A percentile compares a stretch with the other conserved stretches of the same genome.
phyloP scores from a whole-genome alignment of 805 yeast species.

The Blastobotrys attinorum region DNA sequence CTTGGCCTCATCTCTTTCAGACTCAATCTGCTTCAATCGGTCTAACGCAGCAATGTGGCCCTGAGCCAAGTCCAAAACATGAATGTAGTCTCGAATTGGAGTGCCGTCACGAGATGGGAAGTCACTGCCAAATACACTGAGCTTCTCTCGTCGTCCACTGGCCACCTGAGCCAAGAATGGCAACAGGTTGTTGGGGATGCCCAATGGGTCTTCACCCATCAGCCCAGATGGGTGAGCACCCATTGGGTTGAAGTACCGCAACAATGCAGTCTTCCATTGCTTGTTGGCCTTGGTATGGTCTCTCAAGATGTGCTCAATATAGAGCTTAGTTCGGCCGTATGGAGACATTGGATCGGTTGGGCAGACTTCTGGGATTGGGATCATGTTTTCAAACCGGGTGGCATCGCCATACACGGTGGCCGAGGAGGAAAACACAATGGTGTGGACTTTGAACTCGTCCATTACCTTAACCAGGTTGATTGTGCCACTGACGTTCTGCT shows the following conservation, averaged over 20 bases:
- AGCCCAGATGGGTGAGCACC: slow-evolving; percentile 81
- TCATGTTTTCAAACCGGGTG: slow-evolving; percentile 59
- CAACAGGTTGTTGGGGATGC: slow-evolving; percentile 66
- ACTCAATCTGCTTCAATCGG: slow-evolving; percentile 35
- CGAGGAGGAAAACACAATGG: slow-evolving; percentile 65
- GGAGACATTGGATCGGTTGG: slow-evolving; percentile 72
- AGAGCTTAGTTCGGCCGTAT: slow-evolving; percentile 63
- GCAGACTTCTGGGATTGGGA: slow-evolving; percentile 72
- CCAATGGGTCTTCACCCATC: slow-evolving; percentile 75
- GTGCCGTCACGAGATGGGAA: slow-evolving; percentile 70
- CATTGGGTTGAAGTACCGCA: slow-evolving; percentile 76
- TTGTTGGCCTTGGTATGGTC: slow-evolving; percentile 42
- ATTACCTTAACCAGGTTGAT: slow-evolving; percentile 48
- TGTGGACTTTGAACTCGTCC: slow-evolving; percentile 38
- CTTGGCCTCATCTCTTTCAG: slow-evolving; percentile 12
- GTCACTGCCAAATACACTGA: slow-evolving; percentile 65
- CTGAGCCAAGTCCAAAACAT: slow-evolving; percentile 69
- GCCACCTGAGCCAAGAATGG: slow-evolving; percentile 78
- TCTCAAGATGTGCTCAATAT: slow-evolving; percentile 53
- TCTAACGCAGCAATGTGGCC: slow-evolving; percentile 70
- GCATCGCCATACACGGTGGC: slow-evolving; percentile 85
- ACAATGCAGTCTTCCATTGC: slow-evolving; percentile 41
- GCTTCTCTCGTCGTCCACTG: slow-evolving; percentile 56
- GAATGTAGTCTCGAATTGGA: slow-evolving; percentile 74
- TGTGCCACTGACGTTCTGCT: slow-evolving; percentile 61